A percentile compares a stretch with the other conserved stretches of the same genome.
Conservation (phyloP, 148 eudicot genomes). For the Limonium bicolor region DNA sequence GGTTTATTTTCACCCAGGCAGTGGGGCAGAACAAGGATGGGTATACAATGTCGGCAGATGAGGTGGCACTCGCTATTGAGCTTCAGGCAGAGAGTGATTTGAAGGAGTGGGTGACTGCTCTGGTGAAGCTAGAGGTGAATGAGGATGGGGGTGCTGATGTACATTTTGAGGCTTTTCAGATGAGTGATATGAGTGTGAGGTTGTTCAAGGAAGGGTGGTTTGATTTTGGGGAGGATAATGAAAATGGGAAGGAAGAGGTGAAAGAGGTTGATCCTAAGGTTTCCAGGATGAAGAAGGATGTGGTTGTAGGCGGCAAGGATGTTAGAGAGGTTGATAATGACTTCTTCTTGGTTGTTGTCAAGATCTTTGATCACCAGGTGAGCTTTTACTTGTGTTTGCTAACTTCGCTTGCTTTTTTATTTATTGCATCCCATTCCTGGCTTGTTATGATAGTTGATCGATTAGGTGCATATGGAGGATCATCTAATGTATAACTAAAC, state of each 20-base stretch:
- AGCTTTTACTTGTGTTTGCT: background rate
- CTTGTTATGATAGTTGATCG: too few relatives aligned
- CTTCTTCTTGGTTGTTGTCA: conserved; percentile 88
- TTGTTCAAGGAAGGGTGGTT: conserved; percentile 92
- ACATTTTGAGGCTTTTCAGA: conserved; percentile 95
- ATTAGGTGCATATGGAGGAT: too few relatives aligned
- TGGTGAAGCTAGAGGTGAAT: conserved; percentile 83
- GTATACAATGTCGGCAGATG: conserved; percentile 64
- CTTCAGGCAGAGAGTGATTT: conserved; percentile 65
- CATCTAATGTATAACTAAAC: too few relatives aligned
- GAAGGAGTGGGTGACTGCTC: conserved; percentile 96
- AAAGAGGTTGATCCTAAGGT: conserved; percentile 59
- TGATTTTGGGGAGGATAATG: conserved; percentile 22
- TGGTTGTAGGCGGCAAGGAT: conserved; percentile 90
- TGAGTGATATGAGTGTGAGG: conserved; percentile 94
- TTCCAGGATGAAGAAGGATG: conserved; percentile 88
- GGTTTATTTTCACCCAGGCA: conserved; percentile 88
- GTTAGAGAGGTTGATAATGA: conserved; percentile 85
- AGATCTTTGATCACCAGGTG: conserved; percentile 91
- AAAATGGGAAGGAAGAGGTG: too few relatives aligned
- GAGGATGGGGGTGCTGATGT: conserved; percentile 84
- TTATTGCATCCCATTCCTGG: too few relatives aligned
- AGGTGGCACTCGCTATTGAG: conserved; percentile 77
- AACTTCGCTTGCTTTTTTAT: background rate
- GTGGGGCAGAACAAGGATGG: conserved; percentile 59